Evolutionary conservation across 495 filamentous ascomycete species (phyloP).

Genomic region (Annulohypoxylon bovei): DNA sequence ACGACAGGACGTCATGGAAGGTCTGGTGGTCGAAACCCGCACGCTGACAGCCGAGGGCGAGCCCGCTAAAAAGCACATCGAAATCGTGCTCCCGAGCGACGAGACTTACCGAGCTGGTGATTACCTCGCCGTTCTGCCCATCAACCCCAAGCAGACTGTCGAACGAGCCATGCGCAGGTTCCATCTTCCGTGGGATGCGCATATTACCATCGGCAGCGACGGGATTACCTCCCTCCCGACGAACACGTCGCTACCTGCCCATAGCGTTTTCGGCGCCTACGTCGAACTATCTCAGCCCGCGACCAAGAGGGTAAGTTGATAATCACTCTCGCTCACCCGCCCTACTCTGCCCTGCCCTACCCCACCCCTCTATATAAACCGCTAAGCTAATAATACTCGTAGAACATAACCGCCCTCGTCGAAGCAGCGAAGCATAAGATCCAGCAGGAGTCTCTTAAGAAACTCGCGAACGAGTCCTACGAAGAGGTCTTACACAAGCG

Average conservation of each 20-base stretch:
- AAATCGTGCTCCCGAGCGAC: slow-evolving; percentile 70
- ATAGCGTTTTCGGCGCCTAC: slow-evolving; percentile 72
- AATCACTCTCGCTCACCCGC: neutral
- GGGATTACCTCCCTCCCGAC: slow-evolving; percentile 66
- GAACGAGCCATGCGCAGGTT: slow-evolving; percentile 61
- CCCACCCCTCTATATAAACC: neutral
- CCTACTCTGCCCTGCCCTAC: neutral
- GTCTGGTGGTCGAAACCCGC: slow-evolving; percentile 63
- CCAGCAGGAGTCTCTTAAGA: slow-evolving; percentile 54
- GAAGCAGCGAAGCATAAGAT: slow-evolving; percentile 53
- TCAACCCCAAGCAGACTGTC: slow-evolving; percentile 70
- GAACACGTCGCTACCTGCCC: slow-evolving; percentile 65
- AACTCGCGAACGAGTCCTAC: slow-evolving; percentile 62
- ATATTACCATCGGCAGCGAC: slow-evolving; percentile 57
- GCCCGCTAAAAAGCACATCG: slow-evolving; percentile 70
- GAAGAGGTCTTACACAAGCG: slow-evolving; percentile 65
- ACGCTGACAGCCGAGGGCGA: slow-evolving; percentile 64
- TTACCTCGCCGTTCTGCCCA: slow-evolving; percentile 77
- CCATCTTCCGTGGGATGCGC: slow-evolving; percentile 71
- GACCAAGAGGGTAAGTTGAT: slow-evolving; percentile 58
- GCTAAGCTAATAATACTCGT: slow-evolving; percentile 9
- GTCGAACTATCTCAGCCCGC: slow-evolving; percentile 78
- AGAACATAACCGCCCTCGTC: slow-evolving; percentile 60
- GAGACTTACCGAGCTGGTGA: slow-evolving; percentile 77
- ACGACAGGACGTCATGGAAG: slow-evolving; percentile 72